These are phyloP conservation scores for Eutrema japonicum DNA, from an alignment of 345 rosid genomes.

Conservation along the genomic window DNA sequence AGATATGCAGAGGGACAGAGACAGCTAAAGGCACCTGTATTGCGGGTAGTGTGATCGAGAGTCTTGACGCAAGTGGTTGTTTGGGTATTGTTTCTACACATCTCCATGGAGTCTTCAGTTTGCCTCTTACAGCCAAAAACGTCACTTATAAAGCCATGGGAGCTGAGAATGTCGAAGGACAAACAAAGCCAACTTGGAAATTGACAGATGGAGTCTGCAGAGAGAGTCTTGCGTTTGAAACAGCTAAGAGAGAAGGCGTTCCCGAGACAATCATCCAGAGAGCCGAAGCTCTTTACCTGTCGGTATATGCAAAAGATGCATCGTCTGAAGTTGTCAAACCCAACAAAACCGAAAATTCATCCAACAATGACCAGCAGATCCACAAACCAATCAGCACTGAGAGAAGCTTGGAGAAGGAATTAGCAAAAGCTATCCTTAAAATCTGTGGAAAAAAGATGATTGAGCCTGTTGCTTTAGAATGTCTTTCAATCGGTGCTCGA, in stretches of 20 bases:
- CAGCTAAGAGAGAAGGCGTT: constrained; percentile 94
- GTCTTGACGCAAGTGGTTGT: constrained; percentile 78
- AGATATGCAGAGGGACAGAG: constrained; percentile 98
- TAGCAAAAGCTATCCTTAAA: constrained; percentile 51
- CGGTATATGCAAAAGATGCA: constrained; percentile 36
- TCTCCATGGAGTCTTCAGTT: constrained; percentile 81
- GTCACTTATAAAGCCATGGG: constrained; percentile 84
- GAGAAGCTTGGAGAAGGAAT: constrained; percentile 48
- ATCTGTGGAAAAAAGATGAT: constrained; percentile 62
- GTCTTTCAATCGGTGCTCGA: constrained; percentile 63
- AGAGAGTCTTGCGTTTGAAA: constrained; percentile 99
- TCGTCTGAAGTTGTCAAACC: constrained; percentile 36
- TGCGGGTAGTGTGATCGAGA: constrained; percentile 90
- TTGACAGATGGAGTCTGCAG: constrained; percentile 84
- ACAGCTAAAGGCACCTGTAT: constrained; percentile 95
- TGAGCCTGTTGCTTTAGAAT: constrained; percentile 51
- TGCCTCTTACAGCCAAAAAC: constrained; percentile 70
- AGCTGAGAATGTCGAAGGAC: constrained; percentile 66
- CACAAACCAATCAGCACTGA: constrained; percentile 39
- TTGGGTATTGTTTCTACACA: constrained; percentile 94
- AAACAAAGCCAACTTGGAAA: constrained; percentile 88
- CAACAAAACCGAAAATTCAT: constrained; percentile 33
- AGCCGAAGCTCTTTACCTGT: constrained; percentile 80
- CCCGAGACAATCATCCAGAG: constrained; percentile 70
- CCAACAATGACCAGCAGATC: constrained; percentile 32